phyloP scores from a whole-genome alignment of 164 flowering plant species.

The Warburgia ugandensis region DNA sequence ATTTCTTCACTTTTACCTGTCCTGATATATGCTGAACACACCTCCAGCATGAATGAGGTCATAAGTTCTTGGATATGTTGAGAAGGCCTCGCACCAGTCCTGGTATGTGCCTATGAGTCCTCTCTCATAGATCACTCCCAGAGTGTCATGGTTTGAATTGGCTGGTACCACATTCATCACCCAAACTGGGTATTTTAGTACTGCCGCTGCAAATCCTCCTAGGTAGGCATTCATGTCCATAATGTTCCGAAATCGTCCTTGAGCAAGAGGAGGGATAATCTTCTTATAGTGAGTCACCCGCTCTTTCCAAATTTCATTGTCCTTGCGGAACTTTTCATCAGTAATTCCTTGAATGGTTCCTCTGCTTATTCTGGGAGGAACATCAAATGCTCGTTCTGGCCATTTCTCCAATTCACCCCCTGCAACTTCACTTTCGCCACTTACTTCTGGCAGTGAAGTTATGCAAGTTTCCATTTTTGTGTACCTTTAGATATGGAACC shows the following conservation, averaged over 20 bases:
- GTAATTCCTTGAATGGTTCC: conserved; percentile 62
- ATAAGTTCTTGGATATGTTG: conserved; percentile 94
- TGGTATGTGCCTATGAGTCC: conserved; percentile 91
- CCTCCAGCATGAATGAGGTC: conserved; percentile 86
- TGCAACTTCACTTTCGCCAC: conserved; percentile 56
- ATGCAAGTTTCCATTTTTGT: conserved; percentile 85
- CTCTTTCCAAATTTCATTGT: conserved; percentile 70
- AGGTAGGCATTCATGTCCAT: conserved; percentile 96
- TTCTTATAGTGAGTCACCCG: conserved; percentile 56
- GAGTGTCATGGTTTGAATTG: conserved; percentile 57
- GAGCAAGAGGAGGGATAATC: conserved; percentile 31
- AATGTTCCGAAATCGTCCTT: conserved; percentile 67
- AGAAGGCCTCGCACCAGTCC: conserved; percentile 98
- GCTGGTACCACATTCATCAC: conserved; percentile 96
- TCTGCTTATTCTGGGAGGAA: conserved; percentile 79
- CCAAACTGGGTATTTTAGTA: conserved; percentile 75
- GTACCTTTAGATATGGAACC: too few species aligned
- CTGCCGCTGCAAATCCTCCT: conserved; percentile 92
- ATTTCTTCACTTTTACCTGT: conserved; percentile 44
- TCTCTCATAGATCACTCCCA: conserved; percentile 77
- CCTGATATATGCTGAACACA: conserved; percentile 75
- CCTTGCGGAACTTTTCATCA: conserved; percentile 49
- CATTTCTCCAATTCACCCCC: conserved; percentile 85
- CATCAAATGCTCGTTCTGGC: conserved; percentile 75
- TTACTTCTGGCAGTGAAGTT: conserved; percentile 78